A percentile compares a stretch with the other conserved stretches of the same genome.
phyloP scores from a whole-genome alignment of 1,284 basidiomycete genomes.

The Austropuccinia psidii region DNA sequence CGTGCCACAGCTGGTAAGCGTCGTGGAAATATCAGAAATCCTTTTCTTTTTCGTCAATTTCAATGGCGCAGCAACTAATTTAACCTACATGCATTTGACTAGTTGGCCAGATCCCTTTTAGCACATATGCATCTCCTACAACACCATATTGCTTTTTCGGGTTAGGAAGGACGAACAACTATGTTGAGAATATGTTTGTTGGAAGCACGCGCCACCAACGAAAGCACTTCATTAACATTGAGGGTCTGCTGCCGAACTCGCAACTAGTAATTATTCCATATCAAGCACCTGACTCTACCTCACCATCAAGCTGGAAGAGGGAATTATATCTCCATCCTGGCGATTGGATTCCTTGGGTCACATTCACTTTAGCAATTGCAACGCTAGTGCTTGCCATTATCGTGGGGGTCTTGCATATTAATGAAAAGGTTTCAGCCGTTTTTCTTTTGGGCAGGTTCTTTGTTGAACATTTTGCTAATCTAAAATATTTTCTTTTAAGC shows the following conservation, averaged over 20 bases:
- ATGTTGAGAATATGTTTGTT: slow-evolving; percentile 92
- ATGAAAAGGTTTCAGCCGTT: slow-evolving; percentile 59
- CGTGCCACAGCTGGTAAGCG: slow-evolving; percentile 74
- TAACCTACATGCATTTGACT: slow-evolving; percentile 19
- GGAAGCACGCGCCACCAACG: slow-evolving; percentile 68
- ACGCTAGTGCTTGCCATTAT: slow-evolving; percentile 68
- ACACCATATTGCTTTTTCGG: slow-evolving; percentile 95
- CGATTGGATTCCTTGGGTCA: slow-evolving; percentile 97
- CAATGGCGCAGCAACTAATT: slow-evolving; percentile 9
- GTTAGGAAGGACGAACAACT: slow-evolving; percentile 98
- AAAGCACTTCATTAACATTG: slow-evolving; percentile 73
- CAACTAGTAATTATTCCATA: slow-evolving; percentile 91
- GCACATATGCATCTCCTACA: slow-evolving; percentile 76
- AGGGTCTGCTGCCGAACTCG: slow-evolving; percentile 94
- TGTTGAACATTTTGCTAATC: not conserved
- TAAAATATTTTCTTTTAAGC: slow-evolving; percentile 1
- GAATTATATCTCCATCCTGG: slow-evolving; percentile 89
- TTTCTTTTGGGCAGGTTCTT: not conserved
- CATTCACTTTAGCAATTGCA: slow-evolving; percentile 67
- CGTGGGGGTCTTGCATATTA: slow-evolving; percentile 77
- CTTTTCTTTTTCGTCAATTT: not conserved
- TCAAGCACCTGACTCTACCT: slow-evolving; percentile 50
- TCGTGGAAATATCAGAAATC: too few relatives aligned
- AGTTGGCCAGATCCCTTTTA: slow-evolving; percentile 89
- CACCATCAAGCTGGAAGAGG: slow-evolving; percentile 62